These are phyloP conservation scores for Saccharomycopsis amapae DNA, from an alignment of 805 yeast genomes.

Conservation along the genomic window DNA sequence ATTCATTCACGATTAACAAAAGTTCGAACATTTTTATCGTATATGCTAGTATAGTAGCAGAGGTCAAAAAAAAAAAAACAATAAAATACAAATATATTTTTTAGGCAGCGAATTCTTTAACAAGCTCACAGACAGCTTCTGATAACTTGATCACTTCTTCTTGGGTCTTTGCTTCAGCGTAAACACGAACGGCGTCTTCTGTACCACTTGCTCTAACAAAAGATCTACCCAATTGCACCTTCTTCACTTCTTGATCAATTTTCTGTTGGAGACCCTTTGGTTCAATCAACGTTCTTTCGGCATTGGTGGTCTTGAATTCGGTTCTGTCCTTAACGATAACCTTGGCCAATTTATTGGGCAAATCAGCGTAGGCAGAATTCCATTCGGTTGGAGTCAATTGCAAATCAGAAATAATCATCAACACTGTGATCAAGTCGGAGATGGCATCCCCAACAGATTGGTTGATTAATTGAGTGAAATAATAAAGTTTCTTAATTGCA, in stretches of 20 bases:
- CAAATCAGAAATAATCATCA: slow-evolving; percentile 53
- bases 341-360: slow-evolving; percentile 80
- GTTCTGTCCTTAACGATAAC: slow-evolving; percentile 78
- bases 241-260: slow-evolving; percentile 58
- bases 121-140: slow-evolving; percentile 31
- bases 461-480: slow-evolving; percentile 69
- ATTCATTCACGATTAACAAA: too few relatives aligned
- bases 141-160: slow-evolving; percentile 43
- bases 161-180: slow-evolving; percentile 72
- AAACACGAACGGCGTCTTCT: slow-evolving; percentile 93
- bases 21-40: too few relatives aligned
- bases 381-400: slow-evolving; percentile 59
- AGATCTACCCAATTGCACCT: slow-evolving; percentile 61
- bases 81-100: too few relatives aligned
- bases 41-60: too few relatives aligned
- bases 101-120: not conserved
- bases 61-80: not conserved
- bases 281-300: slow-evolving; percentile 72
- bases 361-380: slow-evolving; percentile 71
- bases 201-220: slow-evolving; percentile 98
- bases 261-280: slow-evolving; percentile 72
- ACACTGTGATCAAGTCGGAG: slow-evolving; percentile 77
- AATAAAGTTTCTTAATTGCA: slow-evolving; percentile 47
- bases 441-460: slow-evolving; percentile 99
- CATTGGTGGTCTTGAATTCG: slow-evolving; percentile 76